These are phyloP conservation scores for Nothophytophthora sp. DNA, from an alignment of 352 stramenopile species.

Conservation along the genomic window DNA sequence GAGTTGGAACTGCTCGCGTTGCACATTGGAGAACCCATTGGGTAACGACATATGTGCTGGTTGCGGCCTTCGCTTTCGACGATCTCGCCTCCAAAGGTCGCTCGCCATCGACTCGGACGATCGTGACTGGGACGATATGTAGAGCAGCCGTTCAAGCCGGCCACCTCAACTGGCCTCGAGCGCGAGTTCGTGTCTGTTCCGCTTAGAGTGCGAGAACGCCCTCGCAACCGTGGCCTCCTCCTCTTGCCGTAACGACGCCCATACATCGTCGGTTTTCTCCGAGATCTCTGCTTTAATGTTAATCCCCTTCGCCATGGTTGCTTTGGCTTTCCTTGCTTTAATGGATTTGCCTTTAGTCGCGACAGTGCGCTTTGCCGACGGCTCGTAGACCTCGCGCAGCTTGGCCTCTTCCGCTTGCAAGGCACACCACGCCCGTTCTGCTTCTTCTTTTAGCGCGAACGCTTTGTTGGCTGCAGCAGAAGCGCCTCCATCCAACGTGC, in stretches of 20 bases:
- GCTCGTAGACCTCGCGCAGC: conserved; percentile 23
- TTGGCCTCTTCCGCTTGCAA: conserved; percentile 57
- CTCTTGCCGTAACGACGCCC: conserved; percentile 28
- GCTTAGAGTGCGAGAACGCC: conserved; percentile 22
- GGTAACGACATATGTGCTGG: conserved; percentile 59
- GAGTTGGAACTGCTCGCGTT: conserved; percentile 74
- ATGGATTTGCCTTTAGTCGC: not conserved
- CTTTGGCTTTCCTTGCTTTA: conserved; percentile 7
- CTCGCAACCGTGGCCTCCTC: conserved; percentile 27
- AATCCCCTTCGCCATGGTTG: not conserved
- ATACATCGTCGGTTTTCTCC: conserved; percentile 40
- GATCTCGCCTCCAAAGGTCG: conserved; percentile 44
- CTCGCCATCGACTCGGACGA: conserved; percentile 51
- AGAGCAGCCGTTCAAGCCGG: no score
- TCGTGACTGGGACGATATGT: conserved; percentile 39
- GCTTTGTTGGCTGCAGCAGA: not conserved
- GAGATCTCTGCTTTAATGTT: conserved; percentile 26
- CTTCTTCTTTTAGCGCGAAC: conserved; percentile 10
- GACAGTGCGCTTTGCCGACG: conserved; percentile 2
- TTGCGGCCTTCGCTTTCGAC: conserved; percentile 71
- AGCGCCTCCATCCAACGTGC: not conserved
- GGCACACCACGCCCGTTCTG: conserved; percentile 40
- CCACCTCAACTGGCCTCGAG: not conserved
- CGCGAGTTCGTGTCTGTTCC: not conserved
- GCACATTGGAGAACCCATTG: conserved; percentile 73